Evolutionary conservation across 2,329 filamentous ascomycete genomes (phyloP).

Genomic region (Berkeleyomyces basicola): DNA sequence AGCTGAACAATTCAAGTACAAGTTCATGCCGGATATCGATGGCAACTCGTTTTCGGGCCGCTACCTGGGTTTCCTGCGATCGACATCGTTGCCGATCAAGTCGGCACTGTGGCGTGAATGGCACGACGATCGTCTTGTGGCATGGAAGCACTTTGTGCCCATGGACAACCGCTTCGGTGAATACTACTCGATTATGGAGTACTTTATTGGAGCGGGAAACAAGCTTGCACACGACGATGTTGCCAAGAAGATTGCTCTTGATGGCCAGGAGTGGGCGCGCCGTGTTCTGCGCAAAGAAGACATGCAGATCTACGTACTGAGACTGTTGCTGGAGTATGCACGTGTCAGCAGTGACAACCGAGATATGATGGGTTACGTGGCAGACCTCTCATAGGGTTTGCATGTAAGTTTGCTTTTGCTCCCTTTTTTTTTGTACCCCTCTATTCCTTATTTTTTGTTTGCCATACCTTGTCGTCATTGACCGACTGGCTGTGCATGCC

Average conservation of each 20-base stretch:
- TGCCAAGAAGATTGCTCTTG: conserved; percentile 47
- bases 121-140: conserved; percentile 57
- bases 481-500: not conserved
- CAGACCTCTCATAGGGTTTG: conserved; percentile 23
- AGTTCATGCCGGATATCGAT: conserved; percentile 62
- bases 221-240: conserved; percentile 24
- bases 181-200: conserved; percentile 56
- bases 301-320: conserved; percentile 54
- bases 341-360: conserved; percentile 35
- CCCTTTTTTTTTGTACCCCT: not conserved
- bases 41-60: conserved; percentile 56
- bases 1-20: conserved; percentile 39
- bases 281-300: conserved; percentile 52
- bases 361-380: conserved; percentile 38
- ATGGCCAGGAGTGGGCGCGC: conserved; percentile 52
- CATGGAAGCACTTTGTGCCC: conserved; percentile 70
- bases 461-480: not conserved
- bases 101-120: conserved; percentile 64
- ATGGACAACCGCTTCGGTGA: conserved; percentile 61
- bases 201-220: conserved; percentile 37
- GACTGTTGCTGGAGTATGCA: conserved; percentile 48
- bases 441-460: not conserved
- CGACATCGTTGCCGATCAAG: conserved; percentile 57
- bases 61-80: conserved; percentile 52
- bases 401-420: not conserved